These are phyloP conservation scores for Aspergillus melleus DNA, from an alignment of 2,329 filamentous ascomycete species.

Conservation along the genomic window DNA sequence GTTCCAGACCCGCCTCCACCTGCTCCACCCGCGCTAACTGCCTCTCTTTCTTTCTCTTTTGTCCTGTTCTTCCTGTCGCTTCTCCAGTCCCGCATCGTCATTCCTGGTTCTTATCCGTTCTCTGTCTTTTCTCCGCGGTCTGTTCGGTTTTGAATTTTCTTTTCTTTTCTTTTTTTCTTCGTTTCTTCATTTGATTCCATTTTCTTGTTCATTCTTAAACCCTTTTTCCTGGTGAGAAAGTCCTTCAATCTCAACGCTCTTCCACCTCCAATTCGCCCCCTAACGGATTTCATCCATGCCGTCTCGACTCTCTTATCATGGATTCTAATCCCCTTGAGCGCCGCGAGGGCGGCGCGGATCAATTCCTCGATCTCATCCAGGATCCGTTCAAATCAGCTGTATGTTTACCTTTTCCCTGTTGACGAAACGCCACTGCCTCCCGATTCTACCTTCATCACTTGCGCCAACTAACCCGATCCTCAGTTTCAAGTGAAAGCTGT, in stretches of 20 bases:
- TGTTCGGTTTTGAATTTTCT: not conserved
- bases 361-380: slow-evolving; percentile 46
- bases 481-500: slow-evolving; percentile 64
- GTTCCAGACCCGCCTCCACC: slow-evolving; percentile 15
- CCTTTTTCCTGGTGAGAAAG: not conserved
- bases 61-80: not conserved
- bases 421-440: not conserved
- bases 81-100: not conserved
- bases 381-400: slow-evolving; percentile 48
- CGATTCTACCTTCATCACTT: not conserved
- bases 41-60: slow-evolving; percentile 4
- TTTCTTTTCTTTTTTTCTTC: not conserved
- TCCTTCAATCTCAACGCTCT: slow-evolving; percentile 8
- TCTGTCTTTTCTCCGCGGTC: not conserved
- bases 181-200: not conserved
- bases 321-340: slow-evolving; percentile 24
- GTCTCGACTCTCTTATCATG: slow-evolving; percentile 22
- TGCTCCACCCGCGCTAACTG: slow-evolving; percentile 1
- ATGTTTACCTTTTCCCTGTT: slow-evolving; percentile 21
- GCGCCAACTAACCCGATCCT: slow-evolving; percentile 9
- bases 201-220: not conserved
- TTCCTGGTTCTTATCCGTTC: not conserved
- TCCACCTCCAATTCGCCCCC: slow-evolving; percentile 10
- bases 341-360: slow-evolving; percentile 32
- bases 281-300: slow-evolving; percentile 14